A percentile compares a stretch with the other conserved stretches of the same genome.
phyloP scores from a whole-genome alignment of 2,329 filamentous ascomycete species.

The Alternaria gaisen region DNA sequence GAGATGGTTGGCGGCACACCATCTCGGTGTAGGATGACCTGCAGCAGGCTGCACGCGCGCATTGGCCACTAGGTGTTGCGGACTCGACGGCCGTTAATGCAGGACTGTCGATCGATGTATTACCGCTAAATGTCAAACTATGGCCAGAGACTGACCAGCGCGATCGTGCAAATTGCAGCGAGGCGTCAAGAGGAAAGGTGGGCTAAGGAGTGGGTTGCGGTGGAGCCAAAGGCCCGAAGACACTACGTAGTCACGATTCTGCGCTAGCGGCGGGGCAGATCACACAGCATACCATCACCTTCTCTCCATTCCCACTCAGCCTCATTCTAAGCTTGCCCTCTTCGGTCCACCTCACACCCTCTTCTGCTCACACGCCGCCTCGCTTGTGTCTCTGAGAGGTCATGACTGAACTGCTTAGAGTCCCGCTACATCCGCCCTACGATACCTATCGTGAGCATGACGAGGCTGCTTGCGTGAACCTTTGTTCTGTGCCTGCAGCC shows the following conservation, averaged over 20 bases:
- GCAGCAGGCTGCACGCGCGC: conserved; percentile 39
- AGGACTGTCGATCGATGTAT: conserved; percentile 43
- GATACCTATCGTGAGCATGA: conserved; percentile 22
- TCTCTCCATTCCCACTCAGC: conserved; percentile 29
- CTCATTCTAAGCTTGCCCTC: conserved; percentile 33
- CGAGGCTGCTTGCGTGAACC: conserved; percentile 39
- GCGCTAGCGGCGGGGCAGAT: conserved; percentile 31
- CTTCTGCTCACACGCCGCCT: conserved; percentile 33
- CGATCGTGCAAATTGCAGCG: conserved; percentile 28
- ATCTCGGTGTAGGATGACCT: conserved; percentile 38
- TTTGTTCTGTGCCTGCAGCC: conserved; percentile 31
- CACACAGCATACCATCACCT: conserved; percentile 30
- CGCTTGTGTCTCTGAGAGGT: conserved; percentile 27
- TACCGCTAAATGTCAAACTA: conserved; percentile 23
- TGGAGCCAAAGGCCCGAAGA: conserved; percentile 23
- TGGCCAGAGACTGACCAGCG: conserved; percentile 23
- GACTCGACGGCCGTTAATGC: conserved; percentile 41
- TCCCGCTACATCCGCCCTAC: conserved; percentile 23
- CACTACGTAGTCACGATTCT: conserved; percentile 7
- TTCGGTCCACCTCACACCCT: conserved; percentile 27
- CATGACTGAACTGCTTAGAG: conserved; percentile 35
- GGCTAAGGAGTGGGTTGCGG: neutral
- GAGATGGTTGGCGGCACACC: conserved; percentile 33
- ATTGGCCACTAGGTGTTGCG: conserved; percentile 38
- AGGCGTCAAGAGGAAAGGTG: conserved; percentile 11